A percentile compares a stretch with the other conserved stretches of the same genome.
These are phyloP conservation scores for Martensiomyces pterosporus DNA, from an alignment of 192 early-diverging fungal species.

Conservation along the genomic window DNA sequence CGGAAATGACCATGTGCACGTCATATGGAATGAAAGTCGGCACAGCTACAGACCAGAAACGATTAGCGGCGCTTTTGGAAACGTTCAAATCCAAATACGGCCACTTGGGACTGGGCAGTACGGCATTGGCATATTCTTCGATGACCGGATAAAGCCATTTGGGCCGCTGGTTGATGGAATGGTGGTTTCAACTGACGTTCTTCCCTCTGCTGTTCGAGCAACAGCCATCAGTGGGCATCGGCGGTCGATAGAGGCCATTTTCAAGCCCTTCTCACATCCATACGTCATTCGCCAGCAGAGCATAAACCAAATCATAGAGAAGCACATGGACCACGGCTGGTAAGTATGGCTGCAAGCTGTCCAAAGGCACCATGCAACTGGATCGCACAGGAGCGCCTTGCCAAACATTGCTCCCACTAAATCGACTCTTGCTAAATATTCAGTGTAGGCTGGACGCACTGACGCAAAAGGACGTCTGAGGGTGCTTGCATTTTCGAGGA, in stretches of 20 bases:
- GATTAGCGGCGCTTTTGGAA: conserved; percentile 97
- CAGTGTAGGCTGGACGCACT: too few relatives aligned
- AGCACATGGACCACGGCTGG: conserved; percentile 20
- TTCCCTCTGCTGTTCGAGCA: conserved; percentile 74
- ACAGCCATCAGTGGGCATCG: conserved; percentile 75
- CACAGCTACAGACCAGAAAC: conserved; percentile 83
- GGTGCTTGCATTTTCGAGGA: too few relatives aligned
- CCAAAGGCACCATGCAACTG: too few relatives aligned
- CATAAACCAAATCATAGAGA: conserved; percentile 38
- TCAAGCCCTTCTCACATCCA: conserved; percentile 31
- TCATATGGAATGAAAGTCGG: conserved; percentile 95
- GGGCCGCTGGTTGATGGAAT: conserved; percentile 80
- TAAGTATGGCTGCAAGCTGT: too few relatives aligned
- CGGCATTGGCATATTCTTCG: conserved; percentile 56
- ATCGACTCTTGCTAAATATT: too few relatives aligned
- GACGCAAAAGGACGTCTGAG: too few relatives aligned
- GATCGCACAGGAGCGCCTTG: too few relatives aligned
- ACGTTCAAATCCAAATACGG: conserved; percentile 87
- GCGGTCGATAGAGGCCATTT: conserved; percentile 20
- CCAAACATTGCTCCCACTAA: too few relatives aligned
- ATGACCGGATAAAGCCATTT: conserved; percentile 70
- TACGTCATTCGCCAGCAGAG: conserved; percentile 33
- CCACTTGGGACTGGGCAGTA: conserved; percentile 68
- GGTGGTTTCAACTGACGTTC: conserved; percentile 66
- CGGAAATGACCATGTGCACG: conserved; percentile 98